These are phyloP conservation scores for Hyaloraphidium curvatum DNA, from an alignment of 192 early-diverging fungal genomes.

Conservation along the genomic window DNA sequence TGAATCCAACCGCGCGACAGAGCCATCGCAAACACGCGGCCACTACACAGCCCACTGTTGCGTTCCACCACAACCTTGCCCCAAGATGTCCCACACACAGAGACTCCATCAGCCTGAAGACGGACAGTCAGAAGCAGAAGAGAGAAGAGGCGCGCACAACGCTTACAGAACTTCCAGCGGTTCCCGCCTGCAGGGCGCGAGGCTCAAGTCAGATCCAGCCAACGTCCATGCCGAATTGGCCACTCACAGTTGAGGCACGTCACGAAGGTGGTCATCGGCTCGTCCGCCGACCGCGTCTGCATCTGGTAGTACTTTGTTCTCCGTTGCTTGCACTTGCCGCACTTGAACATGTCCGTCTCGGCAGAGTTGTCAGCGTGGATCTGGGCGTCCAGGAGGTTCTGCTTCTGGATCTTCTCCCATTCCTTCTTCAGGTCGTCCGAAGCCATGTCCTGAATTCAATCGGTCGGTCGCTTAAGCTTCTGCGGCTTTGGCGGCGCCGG, in stretches of 20 bases:
- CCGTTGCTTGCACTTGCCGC: constrained; percentile 76
- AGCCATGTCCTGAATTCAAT: constrained; percentile 85
- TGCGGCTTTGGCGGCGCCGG: background rate
- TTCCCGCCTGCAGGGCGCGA: too few relatives aligned
- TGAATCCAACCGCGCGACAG: too few relatives aligned
- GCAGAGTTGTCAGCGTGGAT: constrained; percentile 51
- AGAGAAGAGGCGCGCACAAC: too few relatives aligned
- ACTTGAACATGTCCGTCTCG: constrained; percentile 83
- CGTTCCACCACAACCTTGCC: too few relatives aligned
- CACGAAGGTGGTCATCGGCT: constrained; percentile 98
- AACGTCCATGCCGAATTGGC: too few relatives aligned
- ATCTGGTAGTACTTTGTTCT: constrained; percentile 86
- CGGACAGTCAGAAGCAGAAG: too few relatives aligned
- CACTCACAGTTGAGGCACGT: constrained; percentile 58
- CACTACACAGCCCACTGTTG: too few relatives aligned
- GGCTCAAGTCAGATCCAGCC: too few relatives aligned
- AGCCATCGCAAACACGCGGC: too few relatives aligned
- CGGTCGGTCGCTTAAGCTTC: background rate
- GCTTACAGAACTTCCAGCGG: too few relatives aligned
- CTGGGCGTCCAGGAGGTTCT: constrained; percentile 56
- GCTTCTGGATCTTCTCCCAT: constrained; percentile 45
- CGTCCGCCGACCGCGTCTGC: constrained; percentile 92
- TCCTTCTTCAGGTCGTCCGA: constrained; percentile 59
- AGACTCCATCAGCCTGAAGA: too few relatives aligned
- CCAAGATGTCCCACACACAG: too few relatives aligned